Conservation (phyloP, 768 basidiomycete species). For the Pulveroboletus ravenelii region DNA sequence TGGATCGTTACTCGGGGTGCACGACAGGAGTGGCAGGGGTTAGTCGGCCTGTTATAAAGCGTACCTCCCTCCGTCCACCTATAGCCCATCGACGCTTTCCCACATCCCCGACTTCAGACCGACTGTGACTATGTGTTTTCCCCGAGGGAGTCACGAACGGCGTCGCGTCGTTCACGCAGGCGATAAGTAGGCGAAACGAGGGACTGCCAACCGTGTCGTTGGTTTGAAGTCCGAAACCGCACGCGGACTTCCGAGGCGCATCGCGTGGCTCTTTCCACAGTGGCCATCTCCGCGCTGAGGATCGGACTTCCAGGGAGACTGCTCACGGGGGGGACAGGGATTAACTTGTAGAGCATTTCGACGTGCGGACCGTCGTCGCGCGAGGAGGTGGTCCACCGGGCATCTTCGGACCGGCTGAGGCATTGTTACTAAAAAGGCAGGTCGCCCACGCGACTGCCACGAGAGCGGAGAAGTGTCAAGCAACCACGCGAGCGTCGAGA, state of each 20-base stretch:
- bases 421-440: conserved; percentile 20
- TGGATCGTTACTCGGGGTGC: too few species aligned
- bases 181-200: not conserved
- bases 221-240: conserved; percentile 4
- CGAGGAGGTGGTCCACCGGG: not conserved
- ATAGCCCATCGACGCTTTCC: not conserved
- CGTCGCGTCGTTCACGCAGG: not conserved
- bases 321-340: too few species aligned
- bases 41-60: not conserved
- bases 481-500: conserved; percentile 35
- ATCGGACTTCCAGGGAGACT: too few species aligned
- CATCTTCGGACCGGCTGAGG: conserved; percentile 9
- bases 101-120: not conserved
- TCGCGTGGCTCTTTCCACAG: not conserved
- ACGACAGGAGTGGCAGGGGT: not conserved
- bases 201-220: not conserved
- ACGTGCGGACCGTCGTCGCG: not conserved
- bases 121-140: not conserved
- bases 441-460: conserved; percentile 31
- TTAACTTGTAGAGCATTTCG: not conserved
- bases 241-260: not conserved
- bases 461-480: conserved; percentile 33
- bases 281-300: not conserved
- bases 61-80: too few species aligned
- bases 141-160: not conserved